phyloP scores from a whole-genome alignment of 139 green algal genomes.

The Desmodesmus armatus region DNA sequence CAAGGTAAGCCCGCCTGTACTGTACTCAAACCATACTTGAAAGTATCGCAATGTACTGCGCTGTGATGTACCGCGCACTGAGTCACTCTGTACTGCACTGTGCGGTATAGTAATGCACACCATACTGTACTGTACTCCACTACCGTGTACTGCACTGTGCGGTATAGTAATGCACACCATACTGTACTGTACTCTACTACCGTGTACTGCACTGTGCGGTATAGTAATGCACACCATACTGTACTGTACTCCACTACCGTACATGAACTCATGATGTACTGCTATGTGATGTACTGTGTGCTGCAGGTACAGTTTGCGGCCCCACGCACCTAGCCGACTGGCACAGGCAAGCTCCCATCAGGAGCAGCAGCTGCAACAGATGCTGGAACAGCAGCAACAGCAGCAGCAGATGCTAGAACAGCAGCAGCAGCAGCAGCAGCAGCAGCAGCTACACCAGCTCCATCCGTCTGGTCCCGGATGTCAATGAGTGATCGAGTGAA shows the following conservation, averaged over 20 bases:
- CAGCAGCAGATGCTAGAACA: too few relatives aligned
- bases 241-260: too few relatives aligned
- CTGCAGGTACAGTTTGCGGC: not conserved
- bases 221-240: not conserved
- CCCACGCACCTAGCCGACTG: constrained; percentile 21
- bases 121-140: not conserved
- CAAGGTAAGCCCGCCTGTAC: too few relatives aligned
- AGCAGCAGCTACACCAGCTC: not conserved
- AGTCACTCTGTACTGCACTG: not conserved
- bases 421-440: not conserved
- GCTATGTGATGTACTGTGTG: not conserved
- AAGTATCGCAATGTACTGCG: not conserved
- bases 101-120: not conserved
- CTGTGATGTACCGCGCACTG: not conserved
- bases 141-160: not conserved
- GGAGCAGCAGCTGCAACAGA: not conserved
- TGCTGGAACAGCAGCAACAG: too few relatives aligned
- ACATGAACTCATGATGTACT: not conserved
- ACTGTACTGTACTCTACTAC: not conserved
- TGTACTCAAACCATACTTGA: too few relatives aligned
- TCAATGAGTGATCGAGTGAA: not conserved
- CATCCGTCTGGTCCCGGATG: not conserved
- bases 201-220: not conserved
- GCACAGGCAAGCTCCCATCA: constrained; percentile 9
- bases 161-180: not conserved